Evolutionary conservation across 2,329 filamentous ascomycete species (phyloP).

Genomic region (Penicillium sp.): DNA sequence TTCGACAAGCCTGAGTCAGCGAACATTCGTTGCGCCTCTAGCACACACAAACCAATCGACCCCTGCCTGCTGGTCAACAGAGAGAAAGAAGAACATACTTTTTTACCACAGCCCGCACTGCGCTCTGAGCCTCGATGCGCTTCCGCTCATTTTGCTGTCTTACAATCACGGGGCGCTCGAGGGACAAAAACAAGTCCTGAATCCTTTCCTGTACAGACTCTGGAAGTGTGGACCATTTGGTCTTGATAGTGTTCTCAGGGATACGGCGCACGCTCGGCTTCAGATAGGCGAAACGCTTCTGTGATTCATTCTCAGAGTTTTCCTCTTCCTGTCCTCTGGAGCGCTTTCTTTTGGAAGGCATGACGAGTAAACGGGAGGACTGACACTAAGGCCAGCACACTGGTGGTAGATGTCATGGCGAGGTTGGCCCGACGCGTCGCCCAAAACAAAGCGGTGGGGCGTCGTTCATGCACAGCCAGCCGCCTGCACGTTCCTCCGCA

Average conservation of each 20-base stretch:
- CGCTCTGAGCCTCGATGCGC: conserved; percentile 38
- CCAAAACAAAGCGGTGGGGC: conserved; percentile 15
- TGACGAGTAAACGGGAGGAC: conserved; percentile 7
- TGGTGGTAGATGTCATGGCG: neutral
- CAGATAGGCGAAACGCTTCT: conserved; percentile 35
- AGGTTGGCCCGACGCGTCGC: conserved; percentile 1
- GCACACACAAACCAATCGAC: neutral
- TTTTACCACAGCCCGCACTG: conserved; percentile 37
- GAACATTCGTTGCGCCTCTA: neutral
- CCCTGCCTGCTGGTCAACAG: neutral
- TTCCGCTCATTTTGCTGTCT: conserved; percentile 39
- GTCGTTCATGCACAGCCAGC: neutral
- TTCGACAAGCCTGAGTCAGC: neutral
- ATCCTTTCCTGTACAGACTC: conserved; percentile 40
- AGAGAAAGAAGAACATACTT: conserved; percentile 27
- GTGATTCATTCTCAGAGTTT: conserved; percentile 12
- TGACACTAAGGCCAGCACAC: too few species aligned
- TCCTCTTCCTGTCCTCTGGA: conserved; percentile 14
- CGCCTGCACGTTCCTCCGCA: neutral
- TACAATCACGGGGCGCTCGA: conserved; percentile 41
- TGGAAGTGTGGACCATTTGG: conserved; percentile 42
- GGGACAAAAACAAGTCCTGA: conserved; percentile 36
- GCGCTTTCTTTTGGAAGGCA: conserved; percentile 28
- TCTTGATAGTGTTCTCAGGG: conserved; percentile 39
- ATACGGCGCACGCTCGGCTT: conserved; percentile 38